Base-by-base conservation (phyloP, 108 stramenopile genomes). In the Nitzschia putrida region DNA sequence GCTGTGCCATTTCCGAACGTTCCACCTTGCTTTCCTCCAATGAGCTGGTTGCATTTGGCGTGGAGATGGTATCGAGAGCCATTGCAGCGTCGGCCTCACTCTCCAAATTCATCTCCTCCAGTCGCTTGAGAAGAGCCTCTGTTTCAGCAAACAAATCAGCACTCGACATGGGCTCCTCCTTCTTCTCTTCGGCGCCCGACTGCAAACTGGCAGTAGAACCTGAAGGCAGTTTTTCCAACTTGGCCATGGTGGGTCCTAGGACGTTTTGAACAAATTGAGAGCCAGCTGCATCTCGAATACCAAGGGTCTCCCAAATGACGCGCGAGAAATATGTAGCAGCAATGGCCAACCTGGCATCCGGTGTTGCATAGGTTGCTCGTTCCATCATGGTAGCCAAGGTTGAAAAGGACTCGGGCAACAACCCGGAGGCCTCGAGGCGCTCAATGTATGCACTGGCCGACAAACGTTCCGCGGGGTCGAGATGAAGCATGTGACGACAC, bases 301-400 rank as follows among this genome's bases (percentile, higher is more conserved):
- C 97, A 9, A 89, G 76, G 20, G 96, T 84, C 22, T 80, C 79
- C 60, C 67, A 73, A 49, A 97, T 53, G 26, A 95, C 70, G n/a
- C 64, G 57, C 0, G 80, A 87, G 67, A 97, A 98, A 47, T 74
- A 66, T 16, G 83, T 71, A n/a, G 92, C 91, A 9, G 92, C 80
- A 49, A 95, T 73, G 18, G 88, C 90, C 25, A 98, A 81, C 34
- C 96, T 76, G 18, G 89, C 92, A 82, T 99, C 98, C 13, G 98
- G 96, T 3, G 88, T 12, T 21, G 18, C 29, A 5, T 44, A 43
- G 0, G 72, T 82, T 12, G 71, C 58, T 22, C 39, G 47, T 52
- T 66, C 71, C 71, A 80, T 64, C 61, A 76, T 41, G 14, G 49
- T 47, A 14, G 58, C 44, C 45, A 80, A 23, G 43, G 59, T 39